Conservation (phyloP, 495 filamentous ascomycete genomes). For the Friedmanniomyces endolithicus region DNA sequence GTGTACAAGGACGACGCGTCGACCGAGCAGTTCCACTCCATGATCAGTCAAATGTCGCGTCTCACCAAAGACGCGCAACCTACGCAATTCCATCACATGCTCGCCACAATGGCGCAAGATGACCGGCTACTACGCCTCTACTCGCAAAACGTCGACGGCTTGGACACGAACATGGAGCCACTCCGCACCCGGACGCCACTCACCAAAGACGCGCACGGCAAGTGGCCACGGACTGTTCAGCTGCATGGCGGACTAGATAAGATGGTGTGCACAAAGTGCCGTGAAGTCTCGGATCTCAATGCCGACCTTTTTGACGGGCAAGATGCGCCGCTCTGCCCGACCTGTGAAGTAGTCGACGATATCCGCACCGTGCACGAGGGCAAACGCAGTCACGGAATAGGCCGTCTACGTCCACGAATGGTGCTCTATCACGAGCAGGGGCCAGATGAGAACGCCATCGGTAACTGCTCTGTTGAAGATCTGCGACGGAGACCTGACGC, state of each 20-base stretch:
- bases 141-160: slow-evolving; percentile 89
- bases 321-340: slow-evolving; percentile 69
- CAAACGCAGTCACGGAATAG: slow-evolving; percentile 88
- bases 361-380: slow-evolving; percentile 65
- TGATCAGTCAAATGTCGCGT: slow-evolving; percentile 79
- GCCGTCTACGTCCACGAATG: slow-evolving; percentile 79
- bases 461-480: slow-evolving; percentile 73
- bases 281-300: slow-evolving; percentile 61
- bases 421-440: slow-evolving; percentile 96
- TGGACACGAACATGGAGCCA: slow-evolving; percentile 75
- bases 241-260: slow-evolving; percentile 87
- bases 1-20: slow-evolving; percentile 85
- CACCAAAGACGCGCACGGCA: slow-evolving; percentile 50
- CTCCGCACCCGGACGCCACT: slow-evolving; percentile 66
- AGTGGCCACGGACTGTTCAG: slow-evolving; percentile 84
- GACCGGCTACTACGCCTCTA: slow-evolving; percentile 85
- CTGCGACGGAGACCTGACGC: slow-evolving; percentile 76
- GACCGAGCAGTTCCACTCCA: slow-evolving; percentile 82
- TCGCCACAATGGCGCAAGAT: slow-evolving; percentile 80
- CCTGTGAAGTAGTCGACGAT: slow-evolving; percentile 61
- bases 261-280: slow-evolving; percentile 93
- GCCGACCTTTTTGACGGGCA: slow-evolving; percentile 54
- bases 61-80: slow-evolving; percentile 63
- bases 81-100: slow-evolving; percentile 84
- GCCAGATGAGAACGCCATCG: slow-evolving; percentile 91